phyloP scores from a whole-genome alignment of 495 filamentous ascomycete species.

The Xylaria nigripes region DNA sequence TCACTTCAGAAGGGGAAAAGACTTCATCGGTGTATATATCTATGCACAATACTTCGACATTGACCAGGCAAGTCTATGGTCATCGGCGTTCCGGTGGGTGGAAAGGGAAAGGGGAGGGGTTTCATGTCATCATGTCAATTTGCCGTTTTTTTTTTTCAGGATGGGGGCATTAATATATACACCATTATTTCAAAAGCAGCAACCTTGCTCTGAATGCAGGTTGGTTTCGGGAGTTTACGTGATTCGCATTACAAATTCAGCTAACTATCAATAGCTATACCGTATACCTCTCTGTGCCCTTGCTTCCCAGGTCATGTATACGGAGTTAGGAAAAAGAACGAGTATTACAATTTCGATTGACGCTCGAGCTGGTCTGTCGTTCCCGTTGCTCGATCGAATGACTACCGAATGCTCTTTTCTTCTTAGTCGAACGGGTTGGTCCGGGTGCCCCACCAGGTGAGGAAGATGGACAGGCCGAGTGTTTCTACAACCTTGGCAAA shows the following conservation, averaged over 20 bases:
- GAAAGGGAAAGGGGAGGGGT: not conserved
- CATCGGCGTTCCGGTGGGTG: conserved; percentile 4
- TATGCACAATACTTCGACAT: conserved; percentile 1
- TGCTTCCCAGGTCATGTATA: not conserved
- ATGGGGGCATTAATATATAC: conserved; percentile 3
- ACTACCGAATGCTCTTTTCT: not conserved
- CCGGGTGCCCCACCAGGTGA: conserved; percentile 95
- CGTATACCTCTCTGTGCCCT: not conserved
- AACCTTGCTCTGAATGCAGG: not conserved
- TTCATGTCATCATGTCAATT: not conserved
- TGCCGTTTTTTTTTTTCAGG: not conserved
- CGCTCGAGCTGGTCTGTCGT: not conserved
- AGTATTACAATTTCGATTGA: conserved; percentile 16
- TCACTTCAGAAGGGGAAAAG: too few relatives aligned
- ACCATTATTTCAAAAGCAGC: not conserved
- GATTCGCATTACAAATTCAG: not conserved
- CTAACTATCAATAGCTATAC: not conserved
- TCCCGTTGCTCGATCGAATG: conserved; percentile 13
- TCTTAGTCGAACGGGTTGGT: conserved; percentile 69
- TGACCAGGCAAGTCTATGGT: not conserved
- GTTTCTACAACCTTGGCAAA: conserved; percentile 85
- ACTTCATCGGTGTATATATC: conserved; percentile 4
- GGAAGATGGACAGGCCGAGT: conserved; percentile 79
- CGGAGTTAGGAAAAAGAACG: conserved; percentile 1
- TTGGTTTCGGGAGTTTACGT: not conserved